Conservation (phyloP, 176 grass and related monocot species). For the Otatea glauca region DNA sequence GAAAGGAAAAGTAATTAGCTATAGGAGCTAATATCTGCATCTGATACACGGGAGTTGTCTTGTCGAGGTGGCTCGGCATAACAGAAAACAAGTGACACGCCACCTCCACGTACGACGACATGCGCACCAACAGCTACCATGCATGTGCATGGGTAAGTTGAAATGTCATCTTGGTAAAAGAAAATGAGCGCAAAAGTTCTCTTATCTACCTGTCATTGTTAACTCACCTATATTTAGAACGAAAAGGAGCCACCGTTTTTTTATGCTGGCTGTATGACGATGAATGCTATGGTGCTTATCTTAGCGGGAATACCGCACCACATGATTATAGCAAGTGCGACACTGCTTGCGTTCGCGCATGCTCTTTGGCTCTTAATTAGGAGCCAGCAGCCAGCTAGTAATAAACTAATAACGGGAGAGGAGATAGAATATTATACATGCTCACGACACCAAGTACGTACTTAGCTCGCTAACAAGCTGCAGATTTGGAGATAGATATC, state of each 20-base stretch:
- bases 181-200: slow-evolving; percentile 9
- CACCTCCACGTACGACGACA: slow-evolving; percentile 31
- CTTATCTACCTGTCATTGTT: slow-evolving; percentile 24
- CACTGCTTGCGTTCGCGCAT: background rate
- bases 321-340: too few species aligned
- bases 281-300: too few species aligned
- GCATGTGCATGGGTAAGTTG: slow-evolving; percentile 40
- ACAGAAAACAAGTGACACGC: slow-evolving; percentile 42
- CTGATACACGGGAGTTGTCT: slow-evolving; percentile 7
- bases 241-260: background rate
- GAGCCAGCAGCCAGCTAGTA: too few species aligned
- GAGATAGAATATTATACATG: background rate
- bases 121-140: background rate
- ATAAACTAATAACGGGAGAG: too few species aligned
- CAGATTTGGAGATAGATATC: too few species aligned
- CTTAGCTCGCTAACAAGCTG: too few species aligned
- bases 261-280: too few species aligned
- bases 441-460: too few species aligned
- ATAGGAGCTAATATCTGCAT: background rate
- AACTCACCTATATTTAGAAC: background rate
- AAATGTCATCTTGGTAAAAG: slow-evolving; percentile 20
- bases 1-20: background rate
- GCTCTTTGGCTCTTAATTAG: background rate
- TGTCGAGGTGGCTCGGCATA: slow-evolving; percentile 30
- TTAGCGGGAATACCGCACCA: too few species aligned